Evolutionary conservation across 106 monocot genomes (phyloP), one percentile per base, ranked within the genome.

Genomic region (Xerophyta viscosa): DNA sequence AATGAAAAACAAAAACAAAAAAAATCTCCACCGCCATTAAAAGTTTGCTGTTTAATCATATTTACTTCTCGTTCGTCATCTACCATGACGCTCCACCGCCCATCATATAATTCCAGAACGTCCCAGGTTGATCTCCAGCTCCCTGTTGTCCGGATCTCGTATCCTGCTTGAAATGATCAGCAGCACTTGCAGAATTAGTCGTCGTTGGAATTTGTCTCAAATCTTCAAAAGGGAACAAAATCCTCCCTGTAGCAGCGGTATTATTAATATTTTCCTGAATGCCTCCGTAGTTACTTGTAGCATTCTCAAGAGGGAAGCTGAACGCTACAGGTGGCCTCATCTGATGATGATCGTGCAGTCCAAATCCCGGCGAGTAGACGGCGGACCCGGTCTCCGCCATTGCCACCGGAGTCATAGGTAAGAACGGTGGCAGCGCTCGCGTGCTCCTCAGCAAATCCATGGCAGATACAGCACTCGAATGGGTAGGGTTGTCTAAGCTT

Each of bases 41-140:
- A 12, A 39, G 39, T 39, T 10, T 39, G 39, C 1, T 39, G 39
- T 12, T 39, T 39, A 10, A 39, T 12, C 15, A 15, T 39, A 12
- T 39, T 10, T 12, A 39, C 39, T 39, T 39, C 39, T 39, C 33
- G 33, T 6, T 36, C 50, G 25, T 23, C 23, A 49, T 18, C 60
- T 61, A 67, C 60, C 70, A 59, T 27, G 41, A 30, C 18, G 52
- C 64, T 24, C 71, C 75, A 31, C 71, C 67, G 23, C 79, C 79
- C 18, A 79, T 61, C 69, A 80, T 71, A 1, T 62, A 65, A 60
- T 82, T 82, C 81, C 87, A 81, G 67, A 71, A 80, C 41, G 64
- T 3, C 15, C 17, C 72, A 44, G 69, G 73, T 54, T 67, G 46
- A 37, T 68, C 72, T 11, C 76, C 23, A 46, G 45, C 70, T 24